Percentiles rank a stretch among this genome's conserved stretches.
Conservation (phyloP, 305 asterid species). For the Fraxinus angustifolia region DNA sequence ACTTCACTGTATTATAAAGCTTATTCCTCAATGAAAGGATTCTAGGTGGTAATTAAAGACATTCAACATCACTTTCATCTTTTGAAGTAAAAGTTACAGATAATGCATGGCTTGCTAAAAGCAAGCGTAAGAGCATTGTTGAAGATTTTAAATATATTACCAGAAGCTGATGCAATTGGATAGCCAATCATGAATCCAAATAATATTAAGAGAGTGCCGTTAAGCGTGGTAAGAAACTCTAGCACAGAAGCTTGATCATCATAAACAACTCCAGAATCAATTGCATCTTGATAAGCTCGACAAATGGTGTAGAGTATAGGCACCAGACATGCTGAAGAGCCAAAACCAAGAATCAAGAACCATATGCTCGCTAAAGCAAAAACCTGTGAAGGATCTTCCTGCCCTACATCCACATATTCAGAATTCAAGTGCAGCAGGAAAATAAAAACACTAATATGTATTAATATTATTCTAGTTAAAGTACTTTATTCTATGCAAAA, state of each 20-base stretch:
- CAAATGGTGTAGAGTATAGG: conserved; percentile 57
- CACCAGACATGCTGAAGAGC: conserved; percentile 65
- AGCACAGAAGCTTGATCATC: conserved; percentile 49
- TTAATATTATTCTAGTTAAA: background rate
- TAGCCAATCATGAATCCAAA: conserved; percentile 75
- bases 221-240: conserved; percentile 57
- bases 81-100: background rate
- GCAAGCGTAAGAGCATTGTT: background rate
- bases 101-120: background rate
- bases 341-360: conserved; percentile 84
- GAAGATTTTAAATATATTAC: conserved; percentile 40
- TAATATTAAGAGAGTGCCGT: conserved; percentile 61
- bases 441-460: conserved; percentile 4
- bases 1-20: background rate
- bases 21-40: background rate
- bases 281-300: conserved; percentile 69
- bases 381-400: conserved; percentile 95
- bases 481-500: background rate
- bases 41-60: background rate
- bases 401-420: conserved; percentile 87
- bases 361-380: conserved; percentile 86
- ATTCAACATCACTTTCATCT: conserved; percentile 3
- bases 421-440: conserved; percentile 53
- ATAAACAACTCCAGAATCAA: conserved; percentile 45
- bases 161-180: conserved; percentile 91